A percentile compares a stretch with the other conserved stretches of the same genome.
phyloP scores from a whole-genome alignment of 306 rosid species.

The Medicago arabica region DNA sequence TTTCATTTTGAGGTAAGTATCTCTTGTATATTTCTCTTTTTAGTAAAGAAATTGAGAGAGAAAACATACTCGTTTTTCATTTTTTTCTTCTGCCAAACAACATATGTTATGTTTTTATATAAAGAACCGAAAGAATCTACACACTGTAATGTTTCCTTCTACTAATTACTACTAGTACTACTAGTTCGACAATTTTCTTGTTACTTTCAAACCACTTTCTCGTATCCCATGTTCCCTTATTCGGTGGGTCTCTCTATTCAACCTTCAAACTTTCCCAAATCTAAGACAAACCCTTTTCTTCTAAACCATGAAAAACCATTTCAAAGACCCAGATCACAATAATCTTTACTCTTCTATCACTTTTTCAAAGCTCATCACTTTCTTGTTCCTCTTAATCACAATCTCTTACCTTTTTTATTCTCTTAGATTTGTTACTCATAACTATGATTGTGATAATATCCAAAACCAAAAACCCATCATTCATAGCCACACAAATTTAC shows the following conservation, averaged over 20 bases:
- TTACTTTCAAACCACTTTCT: constrained; percentile 1
- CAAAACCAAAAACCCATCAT: constrained; percentile 24
- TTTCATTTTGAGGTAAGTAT: no score
- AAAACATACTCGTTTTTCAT: no score
- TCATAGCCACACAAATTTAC: neutral
- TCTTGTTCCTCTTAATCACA: constrained; percentile 49
- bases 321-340: constrained; percentile 53
- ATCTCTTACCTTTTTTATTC: constrained; percentile 55
- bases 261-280: constrained; percentile 8
- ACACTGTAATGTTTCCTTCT: no score
- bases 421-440: constrained; percentile 43
- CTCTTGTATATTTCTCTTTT: no score
- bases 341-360: constrained; percentile 38
- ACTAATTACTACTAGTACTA: no score
- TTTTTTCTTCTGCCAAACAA: no score
- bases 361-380: constrained; percentile 52
- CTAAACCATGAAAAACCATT: constrained; percentile 50
- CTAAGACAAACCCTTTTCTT: neutral
- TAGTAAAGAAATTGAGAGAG: no score
- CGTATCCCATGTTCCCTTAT: neutral
- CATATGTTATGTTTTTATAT: no score
- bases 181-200: neutral
- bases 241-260: neutral
- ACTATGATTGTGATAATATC: constrained; percentile 21
- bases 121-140: no score